Evolutionary conservation across 2,329 filamentous ascomycete species (phyloP).

Genomic region (Thermothelomyces thermophilus): DNA sequence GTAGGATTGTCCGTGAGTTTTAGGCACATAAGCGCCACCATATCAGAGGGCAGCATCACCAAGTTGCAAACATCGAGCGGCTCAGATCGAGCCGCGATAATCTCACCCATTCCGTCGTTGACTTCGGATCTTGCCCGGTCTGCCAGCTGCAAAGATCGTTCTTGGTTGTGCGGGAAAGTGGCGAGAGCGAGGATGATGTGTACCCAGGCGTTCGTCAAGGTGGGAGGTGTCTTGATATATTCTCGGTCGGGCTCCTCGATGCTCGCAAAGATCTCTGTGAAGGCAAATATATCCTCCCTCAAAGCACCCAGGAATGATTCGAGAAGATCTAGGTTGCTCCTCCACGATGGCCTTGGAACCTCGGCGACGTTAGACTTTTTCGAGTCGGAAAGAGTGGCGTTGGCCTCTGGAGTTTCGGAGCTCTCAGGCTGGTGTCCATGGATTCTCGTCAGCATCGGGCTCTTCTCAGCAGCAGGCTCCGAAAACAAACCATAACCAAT

Average conservation of each 20-base stretch:
- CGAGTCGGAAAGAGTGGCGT: too few species aligned
- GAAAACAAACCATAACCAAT: conserved; percentile 19
- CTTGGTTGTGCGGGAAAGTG: background rate
- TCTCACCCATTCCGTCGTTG: background rate
- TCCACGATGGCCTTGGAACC: background rate
- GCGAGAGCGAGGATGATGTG: conserved; percentile 13
- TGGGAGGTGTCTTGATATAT: conserved; percentile 31
- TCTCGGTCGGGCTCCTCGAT: conserved; percentile 26
- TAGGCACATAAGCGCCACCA: conserved; percentile 36
- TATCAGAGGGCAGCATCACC: conserved; percentile 37
- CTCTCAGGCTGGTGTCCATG: too few species aligned
- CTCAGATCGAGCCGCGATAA: conserved; percentile 19
- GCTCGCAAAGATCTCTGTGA: conserved; percentile 30
- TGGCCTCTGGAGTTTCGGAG: too few species aligned
- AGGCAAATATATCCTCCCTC: conserved; percentile 27
- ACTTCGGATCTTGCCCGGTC: background rate
- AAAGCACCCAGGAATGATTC: background rate
- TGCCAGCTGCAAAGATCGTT: background rate
- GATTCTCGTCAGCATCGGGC: too few species aligned
- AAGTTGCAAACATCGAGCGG: conserved; percentile 31
- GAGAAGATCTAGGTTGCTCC: background rate
- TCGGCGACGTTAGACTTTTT: background rate
- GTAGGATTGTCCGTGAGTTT: conserved; percentile 36
- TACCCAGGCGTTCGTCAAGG: conserved; percentile 36
- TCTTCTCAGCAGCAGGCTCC: too few species aligned